Percentiles rank a stretch among this genome's conserved stretches.
phyloP scores from a whole-genome alignment of 2,329 filamentous ascomycete species.

The Trichoderma asperellum region DNA sequence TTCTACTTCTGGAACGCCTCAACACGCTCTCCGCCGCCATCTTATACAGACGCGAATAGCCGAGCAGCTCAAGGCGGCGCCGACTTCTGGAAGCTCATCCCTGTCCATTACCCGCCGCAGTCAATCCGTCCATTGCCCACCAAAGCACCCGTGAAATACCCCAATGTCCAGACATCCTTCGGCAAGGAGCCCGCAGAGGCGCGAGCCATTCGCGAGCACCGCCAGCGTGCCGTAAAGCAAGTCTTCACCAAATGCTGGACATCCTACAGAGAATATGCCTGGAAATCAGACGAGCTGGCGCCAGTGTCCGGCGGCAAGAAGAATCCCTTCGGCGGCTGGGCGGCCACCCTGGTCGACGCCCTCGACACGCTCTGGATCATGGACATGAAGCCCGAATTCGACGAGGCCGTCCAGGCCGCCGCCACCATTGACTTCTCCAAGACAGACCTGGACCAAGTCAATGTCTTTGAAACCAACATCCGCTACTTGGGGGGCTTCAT shows the following conservation, averaged over 20 bases:
- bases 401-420: conserved; percentile 54
- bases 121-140: conserved; percentile 41
- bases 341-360: conserved; percentile 62
- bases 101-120: conserved; percentile 37
- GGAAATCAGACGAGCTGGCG: conserved; percentile 56
- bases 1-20: conserved; percentile 22
- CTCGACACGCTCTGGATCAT: conserved; percentile 67
- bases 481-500: conserved; percentile 58
- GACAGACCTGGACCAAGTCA: conserved; percentile 49
- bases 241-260: conserved; percentile 52
- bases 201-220: conserved; percentile 30
- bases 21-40: neutral
- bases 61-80: conserved; percentile 35
- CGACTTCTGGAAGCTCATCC: conserved; percentile 39
- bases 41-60: conserved; percentile 9
- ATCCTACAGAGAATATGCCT: conserved; percentile 56
- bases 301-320: conserved; percentile 53
- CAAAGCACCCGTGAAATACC: conserved; percentile 36
- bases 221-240: conserved; percentile 46
- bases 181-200: conserved; percentile 32
- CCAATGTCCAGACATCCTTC: conserved; percentile 42
- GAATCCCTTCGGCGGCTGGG: conserved; percentile 58
- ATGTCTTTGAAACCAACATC: conserved; percentile 59
- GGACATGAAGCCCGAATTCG: conserved; percentile 60
- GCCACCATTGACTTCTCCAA: conserved; percentile 55